Evolutionary conservation across 768 basidiomycete genomes (phyloP), one percentile per base, ranked within the genome.

Genomic region (Tylopilus vinaceipallidus): DNA sequence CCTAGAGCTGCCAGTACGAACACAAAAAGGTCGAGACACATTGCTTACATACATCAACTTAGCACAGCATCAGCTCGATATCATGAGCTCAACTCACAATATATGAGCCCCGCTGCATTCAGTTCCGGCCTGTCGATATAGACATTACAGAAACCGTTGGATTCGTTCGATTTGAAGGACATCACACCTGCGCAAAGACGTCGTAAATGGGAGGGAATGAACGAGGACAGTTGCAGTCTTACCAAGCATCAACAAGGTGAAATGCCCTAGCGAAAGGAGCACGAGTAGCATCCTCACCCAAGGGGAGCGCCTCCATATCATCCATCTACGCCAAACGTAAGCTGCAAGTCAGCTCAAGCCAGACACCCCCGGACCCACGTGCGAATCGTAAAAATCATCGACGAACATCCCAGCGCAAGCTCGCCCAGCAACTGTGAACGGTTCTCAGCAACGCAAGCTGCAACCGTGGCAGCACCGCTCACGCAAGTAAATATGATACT

Each of bases 351-450:
- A 39, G 10, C 11, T 13, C 4, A 40, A 26, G 23, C 39, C 23
- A 24, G 16, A 26, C 14, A 41, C 10, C 2, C 16, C 12, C 2
- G 19, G 38, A 44, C 61, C 39, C 43, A 67, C 63, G 63, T 49
- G 47, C 65, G 60, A 41, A 64, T 54, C 51, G 54, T 47, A 24
- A 64, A 54, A 45, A 56, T 64, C 1, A 32, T 52, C 0, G 64
- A 66, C 22, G 56, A 49, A 23, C 64, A 58, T 16, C 36, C 62
- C 1, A 66, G 6, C 6, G 51, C 36, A 11, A 52, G 24, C 40
- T 27, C 27, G 11, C 30, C 47, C 2, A 41, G 8, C 4, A 45
- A 8, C 62, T 64, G 32, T 2, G 14, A n/a, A 2, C 8, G 10
- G 19, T 27, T n/a, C 2, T 58, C 33, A 37, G 29, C 16, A 29